Percentiles rank a stretch among this genome's conserved stretches.
These are phyloP conservation scores for Amanita fuliginea DNA, from an alignment of 768 basidiomycete species.

Conservation along the genomic window DNA sequence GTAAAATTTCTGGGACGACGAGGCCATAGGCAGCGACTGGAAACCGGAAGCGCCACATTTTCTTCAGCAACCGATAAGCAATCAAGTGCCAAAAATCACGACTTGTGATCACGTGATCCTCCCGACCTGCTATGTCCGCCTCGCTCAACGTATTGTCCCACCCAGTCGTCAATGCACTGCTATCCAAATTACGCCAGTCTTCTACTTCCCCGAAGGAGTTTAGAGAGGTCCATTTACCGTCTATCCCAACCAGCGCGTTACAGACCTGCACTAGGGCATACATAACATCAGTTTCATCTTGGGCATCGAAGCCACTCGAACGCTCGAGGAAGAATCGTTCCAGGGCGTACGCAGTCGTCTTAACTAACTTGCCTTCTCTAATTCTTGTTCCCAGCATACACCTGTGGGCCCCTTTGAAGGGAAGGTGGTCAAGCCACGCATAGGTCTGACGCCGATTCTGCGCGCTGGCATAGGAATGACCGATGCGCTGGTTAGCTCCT, in stretches of 20 bases:
- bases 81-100: too few species aligned
- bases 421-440: slow-evolving; percentile 56
- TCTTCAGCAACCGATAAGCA: too few species aligned
- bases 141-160: slow-evolving; percentile 41
- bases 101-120: too few species aligned
- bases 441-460: slow-evolving; percentile 86
- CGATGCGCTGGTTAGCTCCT: slow-evolving; percentile 50
- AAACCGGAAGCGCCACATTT: too few species aligned
- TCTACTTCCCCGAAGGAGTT: slow-evolving; percentile 64
- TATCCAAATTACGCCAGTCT: slow-evolving; percentile 57
- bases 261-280: slow-evolving; percentile 44
- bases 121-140: neutral
- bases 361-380: neutral
- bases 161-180: slow-evolving; percentile 61
- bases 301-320: slow-evolving; percentile 74
- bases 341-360: slow-evolving; percentile 39
- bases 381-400: slow-evolving; percentile 40
- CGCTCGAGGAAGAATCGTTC: slow-evolving; percentile 52
- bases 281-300: slow-evolving; percentile 66
- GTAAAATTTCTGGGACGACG: slow-evolving; percentile 17
- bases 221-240: slow-evolving; percentile 41
- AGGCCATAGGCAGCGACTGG: neutral
- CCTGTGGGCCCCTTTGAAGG: slow-evolving; percentile 78
- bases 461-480: slow-evolving; percentile 93
- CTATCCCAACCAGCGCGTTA: neutral